A percentile compares a stretch with the other conserved stretches of the same genome.
Conservation (phyloP, 1,139 yeast species). For the Ashbya aceris region DNA sequence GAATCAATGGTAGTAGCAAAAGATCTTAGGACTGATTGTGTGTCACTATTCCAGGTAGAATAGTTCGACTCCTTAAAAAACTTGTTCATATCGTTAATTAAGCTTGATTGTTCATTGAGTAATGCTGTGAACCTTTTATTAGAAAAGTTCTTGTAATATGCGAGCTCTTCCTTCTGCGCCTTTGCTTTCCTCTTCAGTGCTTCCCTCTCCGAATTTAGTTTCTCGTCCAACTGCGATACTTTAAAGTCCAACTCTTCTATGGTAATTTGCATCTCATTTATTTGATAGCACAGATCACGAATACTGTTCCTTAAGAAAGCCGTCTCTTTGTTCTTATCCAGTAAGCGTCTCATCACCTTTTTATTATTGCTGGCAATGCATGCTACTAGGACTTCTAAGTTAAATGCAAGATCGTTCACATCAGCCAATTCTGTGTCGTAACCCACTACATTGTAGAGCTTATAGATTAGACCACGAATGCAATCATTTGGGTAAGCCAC, state of each 20-base stretch:
- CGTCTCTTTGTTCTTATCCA: slow-evolving; percentile 3
- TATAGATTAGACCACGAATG: slow-evolving; percentile 1
- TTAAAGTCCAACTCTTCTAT: slow-evolving; percentile 1
- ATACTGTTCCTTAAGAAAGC: slow-evolving; percentile 2
- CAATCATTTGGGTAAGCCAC: slow-evolving; percentile 3
- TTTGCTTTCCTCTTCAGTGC: background rate
- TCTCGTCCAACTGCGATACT: slow-evolving; percentile 1
- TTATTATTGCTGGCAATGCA: slow-evolving; percentile 4
- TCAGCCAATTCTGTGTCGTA: slow-evolving; percentile 3
- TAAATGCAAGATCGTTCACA: slow-evolving; percentile 5
- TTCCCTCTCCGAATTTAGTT: background rate
- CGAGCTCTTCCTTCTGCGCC: background rate
- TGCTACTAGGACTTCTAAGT: slow-evolving; percentile 4
- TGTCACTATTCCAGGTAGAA: slow-evolving; percentile 1
- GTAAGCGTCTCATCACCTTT: slow-evolving; percentile 1
- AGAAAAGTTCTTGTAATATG: slow-evolving; percentile 1
- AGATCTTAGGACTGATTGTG: slow-evolving; percentile 2
- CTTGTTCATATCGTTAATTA: slow-evolving; percentile 2
- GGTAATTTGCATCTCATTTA: slow-evolving; percentile 2
- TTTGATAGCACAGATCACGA: slow-evolving; percentile 2
- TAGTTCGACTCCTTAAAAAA: slow-evolving; percentile 3
- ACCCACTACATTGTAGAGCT: slow-evolving; percentile 3
- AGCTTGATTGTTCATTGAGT: background rate
- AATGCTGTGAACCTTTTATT: background rate
- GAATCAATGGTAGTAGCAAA: slow-evolving; percentile 2